Evolutionary conservation across 805 yeast genomes (phyloP).

Genomic region (Sugiyamaella qingdaonensis): DNA sequence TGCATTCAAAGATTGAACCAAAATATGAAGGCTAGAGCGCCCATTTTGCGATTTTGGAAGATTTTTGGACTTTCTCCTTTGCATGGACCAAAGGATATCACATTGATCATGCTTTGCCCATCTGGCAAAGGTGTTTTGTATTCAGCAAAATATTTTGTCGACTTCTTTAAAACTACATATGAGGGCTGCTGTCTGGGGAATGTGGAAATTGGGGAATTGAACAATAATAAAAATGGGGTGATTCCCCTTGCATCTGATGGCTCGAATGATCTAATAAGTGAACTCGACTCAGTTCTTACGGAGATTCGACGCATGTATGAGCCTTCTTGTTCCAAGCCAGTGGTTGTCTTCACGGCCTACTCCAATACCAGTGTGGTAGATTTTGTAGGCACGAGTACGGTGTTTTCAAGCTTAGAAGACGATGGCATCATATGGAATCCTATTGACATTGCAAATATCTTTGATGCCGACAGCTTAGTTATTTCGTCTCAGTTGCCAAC

Average conservation of each 20-base stretch:
- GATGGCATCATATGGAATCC: conserved; percentile 13
- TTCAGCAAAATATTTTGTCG: conserved; percentile 25
- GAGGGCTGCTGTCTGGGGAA: conserved; percentile 35
- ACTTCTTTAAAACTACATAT: conserved; percentile 29
- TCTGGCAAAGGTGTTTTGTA: conserved; percentile 22
- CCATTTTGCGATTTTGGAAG: conserved; percentile 39
- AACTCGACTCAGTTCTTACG: background rate
- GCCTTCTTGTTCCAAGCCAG: background rate
- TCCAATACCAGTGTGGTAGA: background rate
- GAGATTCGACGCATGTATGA: conserved; percentile 2
- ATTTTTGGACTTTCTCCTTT: conserved; percentile 35
- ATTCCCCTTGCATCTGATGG: conserved; percentile 3
- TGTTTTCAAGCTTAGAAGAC: conserved; percentile 17
- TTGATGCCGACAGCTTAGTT: conserved; percentile 26
- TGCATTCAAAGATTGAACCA: conserved; percentile 20
- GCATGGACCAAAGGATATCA: conserved; percentile 28
- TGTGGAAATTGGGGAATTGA: conserved; percentile 19
- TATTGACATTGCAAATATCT: conserved; percentile 18
- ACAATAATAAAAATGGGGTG: conserved; percentile 15
- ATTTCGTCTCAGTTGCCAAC: conserved; percentile 28
- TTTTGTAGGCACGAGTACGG: conserved; percentile 14
- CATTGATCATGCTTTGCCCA: conserved; percentile 29
- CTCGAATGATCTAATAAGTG: background rate
- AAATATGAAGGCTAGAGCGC: conserved; percentile 32
- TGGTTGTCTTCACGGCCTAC: conserved; percentile 7